Conservation (phyloP, 2,329 filamentous ascomycete genomes). For the Zalaria sp. region DNA sequence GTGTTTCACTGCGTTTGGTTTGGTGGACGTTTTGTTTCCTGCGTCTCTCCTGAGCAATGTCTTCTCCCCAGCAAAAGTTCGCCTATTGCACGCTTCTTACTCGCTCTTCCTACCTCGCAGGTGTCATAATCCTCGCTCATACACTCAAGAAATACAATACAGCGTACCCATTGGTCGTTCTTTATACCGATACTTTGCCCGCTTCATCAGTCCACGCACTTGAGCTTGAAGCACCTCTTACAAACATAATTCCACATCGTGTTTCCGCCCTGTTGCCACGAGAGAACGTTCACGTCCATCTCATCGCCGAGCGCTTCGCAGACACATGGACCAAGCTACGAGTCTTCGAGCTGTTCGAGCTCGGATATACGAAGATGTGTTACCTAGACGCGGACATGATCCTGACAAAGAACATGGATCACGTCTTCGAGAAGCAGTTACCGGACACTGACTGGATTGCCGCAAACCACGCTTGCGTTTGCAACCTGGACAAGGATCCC, state of each 20-base stretch:
- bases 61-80: constrained; percentile 7
- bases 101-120: constrained; percentile 36
- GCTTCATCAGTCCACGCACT: constrained; percentile 26
- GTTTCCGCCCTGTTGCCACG: constrained; percentile 28
- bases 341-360: constrained; percentile 31
- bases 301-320: constrained; percentile 36
- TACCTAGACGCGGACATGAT: constrained; percentile 42
- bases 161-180: constrained; percentile 34
- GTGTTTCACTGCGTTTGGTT: too few species aligned
- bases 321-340: constrained; percentile 43
- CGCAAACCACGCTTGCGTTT: constrained; percentile 38
- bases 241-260: constrained; percentile 25
- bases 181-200: constrained; percentile 31
- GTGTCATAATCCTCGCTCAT: constrained; percentile 36
- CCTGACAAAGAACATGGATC: constrained; percentile 28
- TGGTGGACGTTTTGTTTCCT: too few species aligned
- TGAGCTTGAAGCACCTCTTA: constrained; percentile 24
- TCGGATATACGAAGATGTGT: constrained; percentile 26
- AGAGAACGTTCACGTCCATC: constrained; percentile 19
- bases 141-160: constrained; percentile 32
- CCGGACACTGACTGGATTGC: constrained; percentile 27
- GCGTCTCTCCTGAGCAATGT: not conserved
- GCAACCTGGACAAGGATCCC: constrained; percentile 34
- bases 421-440: constrained; percentile 28
- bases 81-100: constrained; percentile 39